Evolutionary conservation across 2,329 filamentous ascomycete genomes (phyloP).

Genomic region (Diaporthe ilicicola): DNA sequence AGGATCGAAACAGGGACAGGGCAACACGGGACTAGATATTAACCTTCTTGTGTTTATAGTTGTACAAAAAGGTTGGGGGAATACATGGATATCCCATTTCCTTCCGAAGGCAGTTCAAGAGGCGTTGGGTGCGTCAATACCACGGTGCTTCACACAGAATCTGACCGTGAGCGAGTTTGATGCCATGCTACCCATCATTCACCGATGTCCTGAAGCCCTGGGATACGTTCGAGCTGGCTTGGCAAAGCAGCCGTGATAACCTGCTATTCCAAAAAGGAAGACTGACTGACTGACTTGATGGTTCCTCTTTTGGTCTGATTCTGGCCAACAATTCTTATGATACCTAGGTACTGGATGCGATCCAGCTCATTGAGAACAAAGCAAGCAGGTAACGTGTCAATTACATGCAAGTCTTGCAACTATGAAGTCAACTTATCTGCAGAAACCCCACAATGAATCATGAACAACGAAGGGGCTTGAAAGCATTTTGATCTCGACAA

Average conservation of each 20-base stretch:
- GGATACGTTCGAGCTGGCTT: not conserved
- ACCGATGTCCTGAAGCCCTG: not conserved
- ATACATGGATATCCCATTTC: not conserved
- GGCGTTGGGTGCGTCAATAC: slow-evolving; percentile 4
- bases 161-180: not conserved
- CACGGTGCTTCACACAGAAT: not conserved
- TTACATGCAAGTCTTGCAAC: too few relatives aligned
- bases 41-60: slow-evolving; percentile 25
- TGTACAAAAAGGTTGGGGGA: slow-evolving; percentile 4
- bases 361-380: too few relatives aligned
- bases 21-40: slow-evolving; percentile 1
- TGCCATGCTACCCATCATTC: not conserved
- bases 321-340: not conserved
- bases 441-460: too few relatives aligned
- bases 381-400: too few relatives aligned
- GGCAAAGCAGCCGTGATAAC: not conserved
- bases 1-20: slow-evolving; percentile 43
- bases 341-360: too few relatives aligned
- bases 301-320: too few relatives aligned
- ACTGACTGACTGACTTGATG: too few relatives aligned
- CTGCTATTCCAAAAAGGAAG: too few relatives aligned
- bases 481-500: too few relatives aligned
- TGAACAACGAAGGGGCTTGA: too few relatives aligned
- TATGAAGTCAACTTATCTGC: too few relatives aligned
- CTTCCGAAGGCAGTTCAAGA: not conserved